Base-by-base conservation (phyloP, 2,329 filamentous ascomycete genomes). In the Plectosphaerella sp. region DNA sequence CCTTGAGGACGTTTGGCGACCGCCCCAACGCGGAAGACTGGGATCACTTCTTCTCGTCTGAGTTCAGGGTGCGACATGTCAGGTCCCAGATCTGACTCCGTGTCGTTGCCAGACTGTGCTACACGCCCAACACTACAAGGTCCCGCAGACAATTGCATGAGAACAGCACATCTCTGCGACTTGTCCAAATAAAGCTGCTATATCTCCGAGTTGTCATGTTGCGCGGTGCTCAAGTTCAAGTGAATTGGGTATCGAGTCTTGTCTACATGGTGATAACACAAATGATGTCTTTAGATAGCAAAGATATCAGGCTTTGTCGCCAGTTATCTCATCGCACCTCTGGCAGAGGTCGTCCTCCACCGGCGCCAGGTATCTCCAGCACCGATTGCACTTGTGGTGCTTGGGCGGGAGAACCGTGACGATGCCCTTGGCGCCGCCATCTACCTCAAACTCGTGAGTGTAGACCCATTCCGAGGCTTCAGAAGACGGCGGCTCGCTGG, bases 311-410 rank as follows among this genome's bases (percentile, higher is more conserved):
- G 16, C 37, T 7, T 39, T 20, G n/a, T 43, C 41, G 3, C 41
- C 61, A 15, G 93, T 78, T 36, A 87, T 82, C 12, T 82, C 78
- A 28, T 86, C 83, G 66, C 93, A 97, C 63, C 91, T 76, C 47
- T 68, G 70, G 68, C 93, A 97, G 16, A 96, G 71, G 39, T 73
- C 67, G 16, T 88, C 83, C 59, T 86, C 78, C 47, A 71, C 70
- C n/a, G 79, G 74, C n/a, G 88, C 85, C 22, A 88, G 78, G 67
- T 90, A 96, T 56, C 88, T 83, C 94, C 94, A 99, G 71, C 94
- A 99, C 48, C 94, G 78, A 1, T 82, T 78, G 66, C 94, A 99
- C 68, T 97, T 99, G 46, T 77, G 71, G 12, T 75, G 62, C 59
- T 61, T 66, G 1, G 80, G 80, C 52, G 80, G 76, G 48, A 77